Evolutionary conservation across 768 basidiomycete species (phyloP).

Genomic region (Cyclocybe aegerita): DNA sequence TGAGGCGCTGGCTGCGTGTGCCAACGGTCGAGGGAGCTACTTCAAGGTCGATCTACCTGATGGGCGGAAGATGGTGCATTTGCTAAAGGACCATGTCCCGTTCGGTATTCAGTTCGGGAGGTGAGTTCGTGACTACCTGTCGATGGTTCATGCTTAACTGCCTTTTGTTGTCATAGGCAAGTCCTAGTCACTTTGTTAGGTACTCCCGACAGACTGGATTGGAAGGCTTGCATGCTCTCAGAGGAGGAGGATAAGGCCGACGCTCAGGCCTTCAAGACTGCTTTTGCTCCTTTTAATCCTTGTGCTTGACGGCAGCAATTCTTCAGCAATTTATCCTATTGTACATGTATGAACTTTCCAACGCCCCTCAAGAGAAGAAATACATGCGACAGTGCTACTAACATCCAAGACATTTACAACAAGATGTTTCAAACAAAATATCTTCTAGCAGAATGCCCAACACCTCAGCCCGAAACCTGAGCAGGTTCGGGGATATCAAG

Average conservation of each 20-base stretch:
- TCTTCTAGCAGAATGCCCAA: too few species aligned
- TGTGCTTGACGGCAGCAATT: constrained; percentile 14
- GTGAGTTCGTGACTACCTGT: constrained; percentile 40
- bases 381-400: neutral
- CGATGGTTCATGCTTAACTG: neutral
- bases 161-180: constrained; percentile 48
- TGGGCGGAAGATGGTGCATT: constrained; percentile 82
- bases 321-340: too few species aligned
- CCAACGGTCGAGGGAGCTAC: constrained; percentile 67
- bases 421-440: neutral
- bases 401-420: neutral
- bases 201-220: constrained; percentile 80
- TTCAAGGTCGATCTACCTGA: constrained; percentile 90
- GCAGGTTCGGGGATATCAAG: too few species aligned
- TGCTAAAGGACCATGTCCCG: constrained; percentile 72
- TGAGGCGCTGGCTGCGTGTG: constrained; percentile 52
- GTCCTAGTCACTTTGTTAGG: constrained; percentile 78
- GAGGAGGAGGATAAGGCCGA: constrained; percentile 89
- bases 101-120: constrained; percentile 95
- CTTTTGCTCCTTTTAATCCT: constrained; percentile 76
- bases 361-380: neutral
- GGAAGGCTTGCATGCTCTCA: constrained; percentile 83
- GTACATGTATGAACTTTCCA: neutral
- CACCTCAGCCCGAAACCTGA: too few species aligned
- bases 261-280: constrained; percentile 78